Conservation (phyloP, 768 basidiomycete species). For the Russula virescens region DNA sequence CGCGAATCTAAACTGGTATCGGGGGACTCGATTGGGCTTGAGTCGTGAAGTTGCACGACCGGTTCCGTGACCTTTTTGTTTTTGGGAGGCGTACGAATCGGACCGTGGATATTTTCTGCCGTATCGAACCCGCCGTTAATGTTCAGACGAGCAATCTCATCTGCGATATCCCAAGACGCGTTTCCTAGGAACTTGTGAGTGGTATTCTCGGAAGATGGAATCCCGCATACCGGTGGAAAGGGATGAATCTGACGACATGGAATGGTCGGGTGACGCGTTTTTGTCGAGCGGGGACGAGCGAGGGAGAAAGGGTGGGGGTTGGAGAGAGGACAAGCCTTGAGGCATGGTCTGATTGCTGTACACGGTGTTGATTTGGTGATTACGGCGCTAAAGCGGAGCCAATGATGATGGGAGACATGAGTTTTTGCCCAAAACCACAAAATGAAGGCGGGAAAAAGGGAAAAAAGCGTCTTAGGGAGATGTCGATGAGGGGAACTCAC, state of each 20-base stretch:
- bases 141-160: constrained; percentile 68
- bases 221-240: constrained; percentile 46
- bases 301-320: constrained; percentile 21
- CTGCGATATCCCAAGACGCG: constrained; percentile 57
- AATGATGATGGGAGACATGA: constrained; percentile 15
- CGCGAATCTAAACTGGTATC: constrained; percentile 61
- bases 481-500: constrained; percentile 20
- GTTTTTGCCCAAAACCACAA: constrained; percentile 5
- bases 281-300: constrained; percentile 22
- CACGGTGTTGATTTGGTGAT: constrained; percentile 23
- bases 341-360: constrained; percentile 24
- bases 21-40: constrained; percentile 69
- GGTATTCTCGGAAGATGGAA: constrained; percentile 53
- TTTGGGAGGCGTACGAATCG: constrained; percentile 64
- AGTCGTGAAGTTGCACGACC: constrained; percentile 53
- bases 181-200: constrained; percentile 49
- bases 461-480: neutral
- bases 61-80: constrained; percentile 48
- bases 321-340: constrained; percentile 23
- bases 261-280: constrained; percentile 29
- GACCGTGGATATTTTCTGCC: constrained; percentile 32
- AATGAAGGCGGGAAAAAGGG: neutral
- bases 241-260: constrained; percentile 29
- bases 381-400: constrained; percentile 24
- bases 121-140: constrained; percentile 54